These are phyloP conservation scores for Fusarium agapanthi DNA, from an alignment of 2,329 filamentous ascomycete species.

Conservation along the genomic window DNA sequence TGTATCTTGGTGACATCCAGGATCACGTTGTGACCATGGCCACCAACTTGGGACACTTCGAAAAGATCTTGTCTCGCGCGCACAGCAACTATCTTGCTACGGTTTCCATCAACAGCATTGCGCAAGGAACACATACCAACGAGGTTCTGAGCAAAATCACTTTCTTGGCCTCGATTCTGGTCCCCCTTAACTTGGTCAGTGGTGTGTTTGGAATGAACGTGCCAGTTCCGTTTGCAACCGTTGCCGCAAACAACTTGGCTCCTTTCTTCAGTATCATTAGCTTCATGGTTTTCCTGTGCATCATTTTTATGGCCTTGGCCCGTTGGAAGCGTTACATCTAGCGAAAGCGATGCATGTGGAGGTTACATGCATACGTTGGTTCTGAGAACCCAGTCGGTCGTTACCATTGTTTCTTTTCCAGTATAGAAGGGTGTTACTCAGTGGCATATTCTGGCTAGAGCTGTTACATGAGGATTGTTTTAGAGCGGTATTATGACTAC, in stretches of 20 bases:
- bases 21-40: constrained; percentile 99
- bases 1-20: constrained; percentile 97
- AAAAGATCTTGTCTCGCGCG: constrained; percentile 94
- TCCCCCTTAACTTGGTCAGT: constrained; percentile 92
- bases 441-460: constrained; percentile 20
- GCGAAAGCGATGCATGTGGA: constrained; percentile 55
- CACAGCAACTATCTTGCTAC: constrained; percentile 98
- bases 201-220: constrained; percentile 92
- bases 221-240: constrained; percentile 69
- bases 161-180: constrained; percentile 91
- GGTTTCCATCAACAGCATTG: constrained; percentile 89
- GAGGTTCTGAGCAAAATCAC: constrained; percentile 94
- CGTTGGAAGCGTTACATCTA: constrained; percentile 58
- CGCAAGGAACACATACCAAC: constrained; percentile 88
- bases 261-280: constrained; percentile 34
- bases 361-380: neutral
- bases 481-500: constrained; percentile 10
- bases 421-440: constrained; percentile 28
- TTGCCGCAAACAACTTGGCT: constrained; percentile 56
- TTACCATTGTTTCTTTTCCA: constrained; percentile 15
- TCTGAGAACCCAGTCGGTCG: neutral
- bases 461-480: neutral
- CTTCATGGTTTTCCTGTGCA: constrained; percentile 63
- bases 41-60: constrained; percentile 92
- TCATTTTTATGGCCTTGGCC: constrained; percentile 57